Evolutionary conservation across 768 basidiomycete genomes (phyloP).

Genomic region (Tylopilus plumbeoviolaceoides): DNA sequence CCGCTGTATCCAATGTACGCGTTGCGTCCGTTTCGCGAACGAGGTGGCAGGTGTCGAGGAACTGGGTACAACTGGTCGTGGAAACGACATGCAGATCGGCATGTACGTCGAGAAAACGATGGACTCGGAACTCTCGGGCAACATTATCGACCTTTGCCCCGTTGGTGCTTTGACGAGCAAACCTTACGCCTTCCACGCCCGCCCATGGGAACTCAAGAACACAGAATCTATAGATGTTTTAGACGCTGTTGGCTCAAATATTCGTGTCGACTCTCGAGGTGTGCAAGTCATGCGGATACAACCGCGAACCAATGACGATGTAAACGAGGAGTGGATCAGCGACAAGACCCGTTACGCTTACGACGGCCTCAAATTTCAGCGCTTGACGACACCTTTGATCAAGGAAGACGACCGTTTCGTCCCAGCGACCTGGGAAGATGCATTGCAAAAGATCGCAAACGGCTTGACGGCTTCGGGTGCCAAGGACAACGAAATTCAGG

Average conservation of each 20-base stretch:
- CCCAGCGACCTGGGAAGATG: constrained; percentile 87
- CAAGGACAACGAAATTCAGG: constrained; percentile 89
- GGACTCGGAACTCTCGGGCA: constrained; percentile 96
- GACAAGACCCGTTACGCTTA: constrained; percentile 98
- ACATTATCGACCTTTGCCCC: constrained; percentile 95
- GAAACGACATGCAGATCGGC: constrained; percentile 98
- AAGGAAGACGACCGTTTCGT: constrained; percentile 93
- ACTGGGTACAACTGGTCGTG: constrained; percentile 92
- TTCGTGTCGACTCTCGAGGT: constrained; percentile 92
- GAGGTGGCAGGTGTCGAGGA: constrained; percentile 99
- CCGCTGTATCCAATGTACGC: constrained; percentile 98
- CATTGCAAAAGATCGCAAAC: constrained; percentile 69
- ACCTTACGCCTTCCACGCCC: constrained; percentile 95
- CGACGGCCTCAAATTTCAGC: constrained; percentile 93
- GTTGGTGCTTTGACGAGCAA: constrained; percentile 98
- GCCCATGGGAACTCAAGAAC: constrained; percentile 98
- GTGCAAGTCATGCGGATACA: constrained; percentile 97
- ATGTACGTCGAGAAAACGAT: constrained; percentile 98
- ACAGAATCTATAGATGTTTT: constrained; percentile 95
- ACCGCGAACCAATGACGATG: constrained; percentile 93
- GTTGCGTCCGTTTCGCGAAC: constrained; percentile 98
- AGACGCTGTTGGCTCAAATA: constrained; percentile 95
- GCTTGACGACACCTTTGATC: constrained; percentile 86
- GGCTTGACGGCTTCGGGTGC: constrained; percentile 81
- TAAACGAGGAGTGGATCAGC: constrained; percentile 99